Base-by-base conservation (phyloP, 768 basidiomycete species). In the Trametes punicea region DNA sequence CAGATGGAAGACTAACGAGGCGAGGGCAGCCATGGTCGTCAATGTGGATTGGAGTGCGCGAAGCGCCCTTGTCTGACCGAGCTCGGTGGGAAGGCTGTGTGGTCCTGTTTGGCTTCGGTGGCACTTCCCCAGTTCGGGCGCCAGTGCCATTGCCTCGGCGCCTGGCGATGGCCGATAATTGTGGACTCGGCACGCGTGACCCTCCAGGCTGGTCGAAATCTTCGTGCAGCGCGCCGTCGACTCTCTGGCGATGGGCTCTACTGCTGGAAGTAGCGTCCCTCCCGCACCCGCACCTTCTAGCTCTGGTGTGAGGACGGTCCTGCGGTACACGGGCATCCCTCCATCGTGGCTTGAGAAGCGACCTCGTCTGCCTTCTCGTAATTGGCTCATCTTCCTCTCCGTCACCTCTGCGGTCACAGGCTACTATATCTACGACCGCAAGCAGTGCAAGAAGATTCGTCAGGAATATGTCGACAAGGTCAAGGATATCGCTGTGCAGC, bases 301-400 rank as follows among this genome's bases (percentile, higher is more conserved):
- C 62, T 85, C 86, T 36, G 88, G 88, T 41, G 63, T 85, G 41
- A 77, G 76, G 54, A 72, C 79, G 20, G 84, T 80, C n/a, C 78
- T 90, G 57, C 75, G 78, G 63, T 86, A 85, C 73, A 87, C 81
- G 20, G 82, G 81, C 40, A 75, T 83, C 27, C 81, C 82, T 21
- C 76, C 84, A 15, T 87, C 87, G 46, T 93, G 92, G 82, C 77
- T 97, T 36, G 81, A 85, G 62, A 90, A 89, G 69, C 82, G 88
- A 31, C 95, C 94, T 2, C 84, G 82, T 60, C 78, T 95, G 15
- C 96, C 95, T 3, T 93, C 90, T 0, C 81, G 92, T 59, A 97
- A 97, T 65, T 95, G 93, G 93, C 82, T 92, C 62, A 93, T 96
- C 65, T 98, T 98, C 75, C 79, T 93, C 54, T 78, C 84, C 26